A percentile compares a stretch with the other conserved stretches of the same genome.
phyloP scores from a whole-genome alignment of 2,329 filamentous ascomycete genomes.

The Monilinia polystroma region DNA sequence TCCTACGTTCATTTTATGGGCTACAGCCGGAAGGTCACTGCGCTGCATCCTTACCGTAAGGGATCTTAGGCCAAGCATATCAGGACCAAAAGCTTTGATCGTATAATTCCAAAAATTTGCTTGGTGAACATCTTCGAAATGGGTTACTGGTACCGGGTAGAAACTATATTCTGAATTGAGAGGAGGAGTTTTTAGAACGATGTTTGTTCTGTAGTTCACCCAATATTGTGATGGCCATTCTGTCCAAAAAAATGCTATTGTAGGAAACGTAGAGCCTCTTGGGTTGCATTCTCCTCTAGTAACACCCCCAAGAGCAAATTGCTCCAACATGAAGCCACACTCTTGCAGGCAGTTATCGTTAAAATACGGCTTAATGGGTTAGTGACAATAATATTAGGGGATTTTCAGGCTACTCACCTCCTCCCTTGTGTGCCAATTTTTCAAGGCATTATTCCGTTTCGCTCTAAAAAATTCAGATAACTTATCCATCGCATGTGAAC shows the following conservation, averaged over 20 bases:
- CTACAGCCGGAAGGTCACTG: background rate
- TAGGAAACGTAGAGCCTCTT: background rate
- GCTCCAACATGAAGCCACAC: background rate
- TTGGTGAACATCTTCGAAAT: slow-evolving; percentile 16
- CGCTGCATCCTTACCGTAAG: background rate
- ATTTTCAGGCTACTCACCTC: background rate
- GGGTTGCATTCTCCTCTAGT: background rate
- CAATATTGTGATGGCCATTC: slow-evolving; percentile 2
- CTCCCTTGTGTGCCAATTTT: background rate
- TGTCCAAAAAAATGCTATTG: slow-evolving; percentile 7
- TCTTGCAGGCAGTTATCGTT: background rate
- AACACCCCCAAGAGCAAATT: background rate
- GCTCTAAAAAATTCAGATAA: background rate
- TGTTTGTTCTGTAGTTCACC: background rate
- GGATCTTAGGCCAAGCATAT: slow-evolving; percentile 11
- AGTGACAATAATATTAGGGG: background rate
- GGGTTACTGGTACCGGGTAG: slow-evolving; percentile 3
- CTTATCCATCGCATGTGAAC: background rate
- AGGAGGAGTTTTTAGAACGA: background rate
- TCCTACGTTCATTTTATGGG: background rate
- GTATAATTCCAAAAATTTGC: slow-evolving; percentile 3
- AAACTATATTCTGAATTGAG: background rate
- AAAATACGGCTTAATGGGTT: background rate
- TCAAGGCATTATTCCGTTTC: background rate
- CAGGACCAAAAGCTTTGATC: background rate